A percentile compares a stretch with the other conserved stretches of the same genome.
These are phyloP conservation scores for Vitis cinerea DNA, from an alignment of 164 flowering plant genomes.

Conservation along the genomic window DNA sequence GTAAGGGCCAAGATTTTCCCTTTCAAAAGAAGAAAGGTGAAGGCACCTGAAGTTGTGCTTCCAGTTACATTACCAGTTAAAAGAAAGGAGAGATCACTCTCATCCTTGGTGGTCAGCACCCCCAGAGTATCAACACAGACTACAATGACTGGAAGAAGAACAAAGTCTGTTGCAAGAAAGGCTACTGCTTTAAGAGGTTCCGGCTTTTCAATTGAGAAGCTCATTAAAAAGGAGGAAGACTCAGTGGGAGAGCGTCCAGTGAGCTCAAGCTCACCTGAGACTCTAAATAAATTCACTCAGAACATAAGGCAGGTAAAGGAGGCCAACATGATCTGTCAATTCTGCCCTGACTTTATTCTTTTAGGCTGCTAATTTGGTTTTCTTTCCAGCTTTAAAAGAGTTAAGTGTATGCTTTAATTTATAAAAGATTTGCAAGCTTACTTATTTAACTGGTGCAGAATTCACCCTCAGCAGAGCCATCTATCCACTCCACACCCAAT, in stretches of 20 bases:
- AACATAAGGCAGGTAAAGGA: slow-evolving; percentile 60
- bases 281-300: slow-evolving; percentile 38
- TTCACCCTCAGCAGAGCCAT: slow-evolving; percentile 49
- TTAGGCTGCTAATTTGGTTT: not conserved
- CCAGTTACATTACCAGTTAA: slow-evolving; percentile 57
- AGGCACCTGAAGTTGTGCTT: slow-evolving; percentile 60
- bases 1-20: slow-evolving; percentile 85
- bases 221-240: slow-evolving; percentile 53
- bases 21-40: slow-evolving; percentile 53
- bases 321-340: not conserved
- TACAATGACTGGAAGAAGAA: slow-evolving; percentile 78
- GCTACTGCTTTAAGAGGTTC: slow-evolving; percentile 52
- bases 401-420: too few relatives aligned
- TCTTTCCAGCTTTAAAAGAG: not conserved
- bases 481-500: slow-evolving; percentile 28
- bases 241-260: slow-evolving; percentile 40
- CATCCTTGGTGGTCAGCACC: slow-evolving; percentile 61
- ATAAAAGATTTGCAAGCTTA: too few relatives aligned
- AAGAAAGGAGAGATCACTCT: slow-evolving; percentile 79
- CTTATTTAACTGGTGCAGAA: slow-evolving; percentile 40
- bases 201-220: slow-evolving; percentile 43
- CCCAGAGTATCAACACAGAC: slow-evolving; percentile 66
- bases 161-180: slow-evolving; percentile 64
- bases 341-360: not conserved
- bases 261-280: slow-evolving; percentile 70